A percentile compares a stretch with the other conserved stretches of the same genome.
Evolutionary conservation across 768 basidiomycete species (phyloP).

Genomic region (Leccinum fibrillosum): DNA sequence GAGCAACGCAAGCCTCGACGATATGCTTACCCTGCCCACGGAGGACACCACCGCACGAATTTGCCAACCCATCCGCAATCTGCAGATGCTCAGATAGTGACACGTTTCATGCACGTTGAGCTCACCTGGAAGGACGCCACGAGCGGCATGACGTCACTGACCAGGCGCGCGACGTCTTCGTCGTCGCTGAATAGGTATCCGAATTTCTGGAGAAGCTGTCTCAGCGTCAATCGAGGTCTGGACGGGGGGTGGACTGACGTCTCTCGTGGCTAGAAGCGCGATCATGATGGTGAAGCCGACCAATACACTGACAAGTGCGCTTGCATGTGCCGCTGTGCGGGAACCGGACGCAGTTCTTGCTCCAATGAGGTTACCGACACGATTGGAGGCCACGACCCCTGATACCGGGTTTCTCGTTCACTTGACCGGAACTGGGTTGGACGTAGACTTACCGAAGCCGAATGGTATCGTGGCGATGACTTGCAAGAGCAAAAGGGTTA

Average conservation of each 20-base stretch:
- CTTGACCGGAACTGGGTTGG: neutral
- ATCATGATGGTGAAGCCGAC: conserved; percentile 59
- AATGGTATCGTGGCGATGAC: conserved; percentile 76
- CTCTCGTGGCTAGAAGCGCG: conserved; percentile 50
- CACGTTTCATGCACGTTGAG: neutral
- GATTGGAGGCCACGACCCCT: conserved; percentile 69
- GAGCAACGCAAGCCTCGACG: too few relatives aligned
- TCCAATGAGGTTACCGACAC: conserved; percentile 73
- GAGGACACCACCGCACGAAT: conserved; percentile 48
- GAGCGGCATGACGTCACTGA: conserved; percentile 48
- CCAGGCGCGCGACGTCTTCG: conserved; percentile 45
- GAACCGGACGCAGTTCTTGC: conserved; percentile 49
- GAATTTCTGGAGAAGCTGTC: conserved; percentile 38
- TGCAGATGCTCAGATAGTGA: conserved; percentile 12
- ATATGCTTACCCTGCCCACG: conserved; percentile 41
- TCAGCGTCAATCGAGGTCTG: neutral
- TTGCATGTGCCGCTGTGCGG: conserved; percentile 56
- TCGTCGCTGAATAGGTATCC: conserved; percentile 73
- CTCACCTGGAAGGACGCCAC: conserved; percentile 53
- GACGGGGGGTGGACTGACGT: conserved; percentile 38
- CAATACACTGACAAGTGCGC: conserved; percentile 61
- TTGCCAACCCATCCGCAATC: conserved; percentile 51
- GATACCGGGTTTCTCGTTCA: neutral
- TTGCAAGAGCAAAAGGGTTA: conserved; percentile 18
- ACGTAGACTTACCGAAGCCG: conserved; percentile 49